phyloP scores from a whole-genome alignment of 1,139 yeast species.

The Sugiyamaella castrensis region DNA sequence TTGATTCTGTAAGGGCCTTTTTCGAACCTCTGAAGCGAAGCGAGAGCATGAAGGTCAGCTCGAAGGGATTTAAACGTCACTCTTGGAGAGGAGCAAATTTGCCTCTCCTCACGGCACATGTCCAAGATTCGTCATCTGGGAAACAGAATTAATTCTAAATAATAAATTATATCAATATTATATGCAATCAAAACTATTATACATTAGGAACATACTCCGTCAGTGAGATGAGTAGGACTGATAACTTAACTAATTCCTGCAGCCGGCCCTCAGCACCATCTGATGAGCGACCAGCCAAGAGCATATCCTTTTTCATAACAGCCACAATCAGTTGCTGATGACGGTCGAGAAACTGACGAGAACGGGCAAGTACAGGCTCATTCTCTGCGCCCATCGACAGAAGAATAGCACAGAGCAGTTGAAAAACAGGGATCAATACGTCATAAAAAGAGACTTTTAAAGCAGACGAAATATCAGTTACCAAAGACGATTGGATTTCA shows the following conservation, averaged over 20 bases:
- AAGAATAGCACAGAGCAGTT: slow-evolving; percentile 62
- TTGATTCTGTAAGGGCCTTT: too few species aligned
- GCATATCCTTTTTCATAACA: slow-evolving; percentile 64
- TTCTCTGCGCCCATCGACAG: slow-evolving; percentile 80
- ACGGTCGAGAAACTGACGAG: slow-evolving; percentile 50
- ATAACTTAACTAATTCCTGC: slow-evolving; percentile 48
- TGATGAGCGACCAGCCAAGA: slow-evolving; percentile 4
- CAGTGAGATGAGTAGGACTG: slow-evolving; percentile 56
- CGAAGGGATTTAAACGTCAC: too few species aligned
- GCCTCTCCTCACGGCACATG: too few species aligned
- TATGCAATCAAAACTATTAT: slow-evolving; percentile 3
- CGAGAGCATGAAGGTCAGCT: too few species aligned
- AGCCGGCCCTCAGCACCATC: slow-evolving; percentile 19
- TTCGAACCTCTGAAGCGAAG: too few species aligned
- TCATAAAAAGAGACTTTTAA: slow-evolving; percentile 48
- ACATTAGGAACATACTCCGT: slow-evolving; percentile 35
- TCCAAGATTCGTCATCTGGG: not conserved
- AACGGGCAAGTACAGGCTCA: slow-evolving; percentile 56
- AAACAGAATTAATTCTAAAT: not conserved
- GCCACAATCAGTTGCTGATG: slow-evolving; percentile 61
- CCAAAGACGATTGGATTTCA: not conserved
- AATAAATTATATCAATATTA: slow-evolving; percentile 6
- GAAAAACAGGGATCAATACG: slow-evolving; percentile 73
- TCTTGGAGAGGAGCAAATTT: too few species aligned
- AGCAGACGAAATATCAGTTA: not conserved